A percentile compares a stretch with the other conserved stretches of the same genome.
phyloP scores from a whole-genome alignment of 31 red algal genomes.

The Asparagopsis taxiformis region DNA sequence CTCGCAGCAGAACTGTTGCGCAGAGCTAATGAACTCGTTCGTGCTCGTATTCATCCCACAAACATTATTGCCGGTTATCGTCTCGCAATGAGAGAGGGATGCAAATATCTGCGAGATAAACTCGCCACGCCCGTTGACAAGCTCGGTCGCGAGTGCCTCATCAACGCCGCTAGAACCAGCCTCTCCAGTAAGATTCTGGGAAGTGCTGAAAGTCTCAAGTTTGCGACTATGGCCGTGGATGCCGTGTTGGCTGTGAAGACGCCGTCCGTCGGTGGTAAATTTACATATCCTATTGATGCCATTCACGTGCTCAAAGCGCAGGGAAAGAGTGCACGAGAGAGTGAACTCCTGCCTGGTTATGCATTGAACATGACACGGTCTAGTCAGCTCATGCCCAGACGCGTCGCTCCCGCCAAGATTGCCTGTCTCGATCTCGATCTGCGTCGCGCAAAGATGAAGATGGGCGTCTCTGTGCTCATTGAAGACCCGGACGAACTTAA shows the following conservation, averaged over 20 bases:
- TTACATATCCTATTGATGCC: conserved; percentile 87
- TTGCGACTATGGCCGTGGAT: conserved; percentile 97
- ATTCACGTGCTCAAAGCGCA: conserved; percentile 95
- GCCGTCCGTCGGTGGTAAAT: conserved; percentile 34
- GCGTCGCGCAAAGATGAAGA: conserved; percentile 91
- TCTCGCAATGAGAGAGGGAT: conserved; percentile 88
- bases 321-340: conserved; percentile 88
- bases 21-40: conserved; percentile 92
- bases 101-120: conserved; percentile 80
- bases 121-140: conserved; percentile 84
- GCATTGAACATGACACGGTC: conserved; percentile 83
- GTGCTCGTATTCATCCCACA: conserved; percentile 85
- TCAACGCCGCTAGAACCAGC: conserved; percentile 90
- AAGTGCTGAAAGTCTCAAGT: conserved; percentile 70
- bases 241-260: conserved; percentile 92
- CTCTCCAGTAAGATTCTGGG: conserved; percentile 95
- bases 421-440: conserved; percentile 95
- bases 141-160: conserved; percentile 76
- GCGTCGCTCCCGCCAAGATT: conserved; percentile 80
- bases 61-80: conserved; percentile 93
- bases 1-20: conserved; percentile 92
- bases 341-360: conserved; percentile 80
- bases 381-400: conserved; percentile 84
- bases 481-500: conserved; percentile 83
- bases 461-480: conserved; percentile 92